Percentiles rank a stretch among this genome's conserved stretches.
These are phyloP conservation scores for Penicillium brevicompactum DNA, from an alignment of 2,329 filamentous ascomycete species.

Conservation along the genomic window DNA sequence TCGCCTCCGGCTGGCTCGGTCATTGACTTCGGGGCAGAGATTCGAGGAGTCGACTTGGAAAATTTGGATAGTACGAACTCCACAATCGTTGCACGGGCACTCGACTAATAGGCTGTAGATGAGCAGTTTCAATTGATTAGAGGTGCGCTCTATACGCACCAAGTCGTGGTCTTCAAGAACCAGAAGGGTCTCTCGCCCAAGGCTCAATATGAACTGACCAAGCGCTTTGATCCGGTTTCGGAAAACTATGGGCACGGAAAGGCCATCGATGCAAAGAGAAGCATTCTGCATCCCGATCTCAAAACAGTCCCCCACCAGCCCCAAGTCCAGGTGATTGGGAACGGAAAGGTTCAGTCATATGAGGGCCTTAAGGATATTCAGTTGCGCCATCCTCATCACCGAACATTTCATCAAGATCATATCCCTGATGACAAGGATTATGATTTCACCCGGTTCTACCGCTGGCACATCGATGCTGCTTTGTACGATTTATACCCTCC, in stretches of 20 bases:
- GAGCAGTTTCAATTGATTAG: conserved; percentile 66
- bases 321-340: conserved; percentile 79
- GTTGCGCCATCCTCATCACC: conserved; percentile 75
- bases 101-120: conserved; percentile 47
- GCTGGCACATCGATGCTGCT: conserved; percentile 81
- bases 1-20: conserved; percentile 31
- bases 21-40: conserved; percentile 63
- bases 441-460: conserved; percentile 65
- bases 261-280: conserved; percentile 66
- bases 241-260: conserved; percentile 75
- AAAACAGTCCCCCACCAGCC: conserved; percentile 80
- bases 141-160: conserved; percentile 66
- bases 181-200: conserved; percentile 66
- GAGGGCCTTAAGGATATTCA: conserved; percentile 70
- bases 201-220: conserved; percentile 74
- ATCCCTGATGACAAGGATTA: conserved; percentile 65
- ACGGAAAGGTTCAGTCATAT: conserved; percentile 69
- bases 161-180: conserved; percentile 71
- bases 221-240: conserved; percentile 68
- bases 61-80: conserved; percentile 59
- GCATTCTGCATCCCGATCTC: conserved; percentile 74
- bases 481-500: conserved; percentile 76
- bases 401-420: conserved; percentile 69
- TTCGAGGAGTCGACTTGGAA: conserved; percentile 63
- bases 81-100: background rate